Conservation (phyloP, 352 stramenopile species). For the Globisporangium yorkense region DNA sequence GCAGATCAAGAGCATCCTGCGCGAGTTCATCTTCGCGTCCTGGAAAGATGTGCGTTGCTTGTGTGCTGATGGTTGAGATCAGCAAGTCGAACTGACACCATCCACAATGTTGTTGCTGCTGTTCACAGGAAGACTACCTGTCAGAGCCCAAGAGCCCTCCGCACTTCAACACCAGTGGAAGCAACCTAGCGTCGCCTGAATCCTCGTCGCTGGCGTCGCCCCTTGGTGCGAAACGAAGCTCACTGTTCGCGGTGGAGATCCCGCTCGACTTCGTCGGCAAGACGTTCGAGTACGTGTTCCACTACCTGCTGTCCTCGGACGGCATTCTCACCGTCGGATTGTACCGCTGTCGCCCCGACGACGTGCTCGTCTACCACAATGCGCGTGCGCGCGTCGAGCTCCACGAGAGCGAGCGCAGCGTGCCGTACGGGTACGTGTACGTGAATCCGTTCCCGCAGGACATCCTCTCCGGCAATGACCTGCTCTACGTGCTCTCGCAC, state of each 20-base stretch:
- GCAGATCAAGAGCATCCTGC: conserved; percentile 83
- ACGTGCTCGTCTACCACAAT: conserved; percentile 16
- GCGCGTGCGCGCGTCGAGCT: conserved; percentile 43
- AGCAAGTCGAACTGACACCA: neutral
- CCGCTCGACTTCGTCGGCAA: conserved; percentile 76
- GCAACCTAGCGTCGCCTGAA: conserved; percentile 21
- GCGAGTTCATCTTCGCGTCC: conserved; percentile 82
- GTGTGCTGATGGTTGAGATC: conserved; percentile 1
- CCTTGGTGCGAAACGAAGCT: conserved; percentile 49
- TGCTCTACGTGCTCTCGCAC: conserved; percentile 79
- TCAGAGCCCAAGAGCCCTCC: conserved; percentile 17
- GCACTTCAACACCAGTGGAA: neutral
- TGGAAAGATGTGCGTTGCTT: conserved; percentile 46
- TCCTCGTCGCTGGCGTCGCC: conserved; percentile 27
- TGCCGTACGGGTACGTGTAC: conserved; percentile 81
- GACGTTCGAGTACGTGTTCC: conserved; percentile 78
- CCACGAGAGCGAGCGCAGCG: conserved; percentile 50
- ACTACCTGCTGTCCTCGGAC: conserved; percentile 76
- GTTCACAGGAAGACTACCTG: conserved; percentile 29
- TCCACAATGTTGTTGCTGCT: neutral
- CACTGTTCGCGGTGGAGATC: conserved; percentile 76
- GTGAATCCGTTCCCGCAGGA: conserved; percentile 77
- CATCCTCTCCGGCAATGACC: conserved; percentile 69
- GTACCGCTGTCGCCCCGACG: conserved; percentile 68
- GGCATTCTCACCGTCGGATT: conserved; percentile 72